phyloP scores from a whole-genome alignment of 192 early-diverging fungal genomes.

The Coemansia sp. region DNA sequence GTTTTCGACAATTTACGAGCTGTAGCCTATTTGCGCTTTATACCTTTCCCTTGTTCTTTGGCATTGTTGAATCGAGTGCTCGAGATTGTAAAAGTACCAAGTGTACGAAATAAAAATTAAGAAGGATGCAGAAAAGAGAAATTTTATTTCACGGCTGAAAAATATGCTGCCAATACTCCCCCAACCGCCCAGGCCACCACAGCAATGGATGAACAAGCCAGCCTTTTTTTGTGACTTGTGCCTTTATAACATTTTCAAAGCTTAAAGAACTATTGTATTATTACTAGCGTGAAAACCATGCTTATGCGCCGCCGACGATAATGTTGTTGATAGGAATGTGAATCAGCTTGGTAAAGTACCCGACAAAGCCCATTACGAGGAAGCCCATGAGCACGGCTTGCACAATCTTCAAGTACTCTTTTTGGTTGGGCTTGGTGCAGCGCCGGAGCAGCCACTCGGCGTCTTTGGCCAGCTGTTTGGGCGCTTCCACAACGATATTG shows the following conservation, averaged over 20 bases:
- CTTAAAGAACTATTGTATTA: too few species aligned
- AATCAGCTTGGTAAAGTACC: conserved; percentile 98
- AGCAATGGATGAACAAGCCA: neutral
- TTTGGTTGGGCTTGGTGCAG: conserved; percentile 96
- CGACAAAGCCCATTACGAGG: conserved; percentile 93
- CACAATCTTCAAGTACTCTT: conserved; percentile 94
- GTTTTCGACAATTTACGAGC: too few species aligned
- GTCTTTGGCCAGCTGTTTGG: conserved; percentile 91
- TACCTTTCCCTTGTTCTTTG: conserved; percentile 98
- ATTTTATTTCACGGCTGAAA: neutral
- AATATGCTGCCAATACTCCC: neutral
- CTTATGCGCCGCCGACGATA: conserved; percentile 69
- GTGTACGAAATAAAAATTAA: neutral
- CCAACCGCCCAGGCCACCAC: neutral
- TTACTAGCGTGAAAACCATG: too few species aligned
- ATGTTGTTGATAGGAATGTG: conserved; percentile 99
- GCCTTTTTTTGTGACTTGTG: neutral
- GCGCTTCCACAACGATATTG: conserved; percentile 74
- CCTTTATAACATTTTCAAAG: conserved; percentile 6
- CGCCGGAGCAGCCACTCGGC: conserved; percentile 87
- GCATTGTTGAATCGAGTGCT: conserved; percentile 53
- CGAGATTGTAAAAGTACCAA: too few species aligned
- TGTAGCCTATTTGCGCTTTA: too few species aligned
- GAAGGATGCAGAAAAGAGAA: neutral
- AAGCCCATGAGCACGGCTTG: conserved; percentile 94